Percentiles rank a stretch among this genome's conserved stretches.
Evolutionary conservation across 1,139 yeast species (phyloP).

Genomic region (Lizanozyma gosingica): DNA sequence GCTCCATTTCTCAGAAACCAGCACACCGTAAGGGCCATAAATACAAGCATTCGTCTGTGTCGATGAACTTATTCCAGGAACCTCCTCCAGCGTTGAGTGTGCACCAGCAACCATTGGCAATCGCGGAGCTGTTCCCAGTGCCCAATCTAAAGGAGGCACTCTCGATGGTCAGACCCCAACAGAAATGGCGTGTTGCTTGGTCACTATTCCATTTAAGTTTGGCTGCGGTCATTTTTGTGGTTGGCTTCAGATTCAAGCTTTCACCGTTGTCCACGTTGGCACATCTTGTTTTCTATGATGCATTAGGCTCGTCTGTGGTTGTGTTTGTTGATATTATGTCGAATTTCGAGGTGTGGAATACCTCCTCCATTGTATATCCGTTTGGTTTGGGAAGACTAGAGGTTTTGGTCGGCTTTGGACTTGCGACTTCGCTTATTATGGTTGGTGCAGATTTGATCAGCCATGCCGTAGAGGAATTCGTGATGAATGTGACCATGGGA

Average conservation of each 20-base stretch:
- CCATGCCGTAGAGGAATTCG: conserved; percentile 72
- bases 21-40: conserved; percentile 90
- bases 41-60: conserved; percentile 93
- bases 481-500: conserved; percentile 38
- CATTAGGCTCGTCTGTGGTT: conserved; percentile 65
- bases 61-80: conserved; percentile 92
- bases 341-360: conserved; percentile 88
- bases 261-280: conserved; percentile 71
- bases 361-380: conserved; percentile 76
- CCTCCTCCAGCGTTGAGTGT: conserved; percentile 47
- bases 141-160: conserved; percentile 63
- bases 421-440: conserved; percentile 76
- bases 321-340: conserved; percentile 72
- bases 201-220: conserved; percentile 53
- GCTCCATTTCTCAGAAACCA: conserved; percentile 34
- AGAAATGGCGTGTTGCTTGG: conserved; percentile 54
- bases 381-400: conserved; percentile 88
- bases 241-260: conserved; percentile 49
- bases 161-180: conserved; percentile 44
- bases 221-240: conserved; percentile 48
- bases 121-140: conserved; percentile 73
- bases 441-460: conserved; percentile 85
- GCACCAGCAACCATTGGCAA: conserved; percentile 49
- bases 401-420: conserved; percentile 79
- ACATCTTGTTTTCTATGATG: conserved; percentile 80